These are phyloP conservation scores for Rosa lucieae DNA, from an alignment of 306 rosid genomes.

Conservation along the genomic window DNA sequence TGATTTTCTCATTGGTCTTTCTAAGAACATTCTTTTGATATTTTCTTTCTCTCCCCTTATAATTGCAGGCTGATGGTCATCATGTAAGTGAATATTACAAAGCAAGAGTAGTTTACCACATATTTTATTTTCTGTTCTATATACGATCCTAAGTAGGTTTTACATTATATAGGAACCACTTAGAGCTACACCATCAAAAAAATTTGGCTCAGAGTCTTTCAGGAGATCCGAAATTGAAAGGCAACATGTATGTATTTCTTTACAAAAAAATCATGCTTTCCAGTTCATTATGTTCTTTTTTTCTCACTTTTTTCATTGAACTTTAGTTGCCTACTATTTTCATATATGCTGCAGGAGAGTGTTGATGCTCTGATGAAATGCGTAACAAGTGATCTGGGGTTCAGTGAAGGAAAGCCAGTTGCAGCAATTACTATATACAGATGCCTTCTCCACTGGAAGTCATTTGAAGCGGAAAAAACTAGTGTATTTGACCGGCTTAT, in stretches of 20 bases:
- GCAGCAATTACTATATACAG: slow-evolving; percentile 78
- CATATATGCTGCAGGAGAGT: slow-evolving; percentile 60
- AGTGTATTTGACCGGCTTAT: slow-evolving; percentile 88
- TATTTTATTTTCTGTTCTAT: slow-evolving; percentile 9
- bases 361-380: slow-evolving; percentile 70
- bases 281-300: not conserved
- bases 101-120: slow-evolving; percentile 12
- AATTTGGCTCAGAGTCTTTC: slow-evolving; percentile 53
- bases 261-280: slow-evolving; percentile 3
- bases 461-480: slow-evolving; percentile 91
- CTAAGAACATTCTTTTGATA: slow-evolving; percentile 36
- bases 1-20: slow-evolving; percentile 7
- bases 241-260: slow-evolving; percentile 53
- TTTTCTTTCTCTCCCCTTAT: slow-evolving; percentile 22
- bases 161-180: slow-evolving; percentile 44
- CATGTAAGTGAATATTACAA: slow-evolving; percentile 55
- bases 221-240: slow-evolving; percentile 74
- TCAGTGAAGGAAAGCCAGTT: slow-evolving; percentile 81
- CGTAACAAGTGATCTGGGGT: slow-evolving; percentile 65
- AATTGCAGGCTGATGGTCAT: slow-evolving; percentile 65
- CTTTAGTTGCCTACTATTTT: slow-evolving; percentile 20
- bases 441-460: slow-evolving; percentile 83
- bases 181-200: slow-evolving; percentile 42
- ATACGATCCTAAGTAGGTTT: slow-evolving; percentile 23
- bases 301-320: slow-evolving; percentile 7